Conservation (phyloP, 768 basidiomycete genomes). For the Neoboletus subvelutipes region DNA sequence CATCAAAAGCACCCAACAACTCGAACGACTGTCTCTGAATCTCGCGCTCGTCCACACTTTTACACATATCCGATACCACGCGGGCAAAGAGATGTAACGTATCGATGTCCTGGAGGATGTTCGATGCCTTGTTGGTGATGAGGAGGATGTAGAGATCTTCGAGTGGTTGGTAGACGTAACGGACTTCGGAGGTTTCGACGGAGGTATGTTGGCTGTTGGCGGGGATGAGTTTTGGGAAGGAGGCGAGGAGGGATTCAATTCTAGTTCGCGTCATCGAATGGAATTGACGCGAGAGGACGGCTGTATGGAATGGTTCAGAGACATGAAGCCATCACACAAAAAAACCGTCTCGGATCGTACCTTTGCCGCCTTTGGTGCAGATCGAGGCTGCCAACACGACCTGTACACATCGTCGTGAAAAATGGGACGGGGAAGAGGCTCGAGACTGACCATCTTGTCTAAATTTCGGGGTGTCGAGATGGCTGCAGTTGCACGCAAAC, state of each 20-base stretch:
- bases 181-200: constrained; percentile 93
- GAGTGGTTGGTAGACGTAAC: constrained; percentile 95
- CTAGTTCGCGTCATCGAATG: constrained; percentile 88
- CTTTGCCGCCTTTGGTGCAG: constrained; percentile 93
- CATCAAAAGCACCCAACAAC: constrained; percentile 93
- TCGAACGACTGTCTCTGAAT: constrained; percentile 91
- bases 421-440: not conserved
- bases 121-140: constrained; percentile 98
- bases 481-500: constrained; percentile 6
- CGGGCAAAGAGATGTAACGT: constrained; percentile 93
- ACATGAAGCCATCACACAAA: not conserved
- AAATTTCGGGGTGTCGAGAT: not conserved
- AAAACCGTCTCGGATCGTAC: constrained; percentile 43
- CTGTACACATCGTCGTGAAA: constrained; percentile 39
- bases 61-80: constrained; percentile 89
- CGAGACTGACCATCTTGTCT: constrained; percentile 24
- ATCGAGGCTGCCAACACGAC: constrained; percentile 93
- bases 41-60: constrained; percentile 84
- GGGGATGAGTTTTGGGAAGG: constrained; percentile 97
- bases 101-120: constrained; percentile 97
- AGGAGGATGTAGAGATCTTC: constrained; percentile 96
- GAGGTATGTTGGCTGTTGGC: constrained; percentile 93
- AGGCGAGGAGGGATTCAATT: constrained; percentile 93
- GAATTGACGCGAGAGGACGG: constrained; percentile 95
- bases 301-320: constrained; percentile 38